Percentiles rank a stretch among this genome's conserved stretches.
Evolutionary conservation across 1,284 basidiomycete species (phyloP).

Genomic region (Puccinia hordei): DNA sequence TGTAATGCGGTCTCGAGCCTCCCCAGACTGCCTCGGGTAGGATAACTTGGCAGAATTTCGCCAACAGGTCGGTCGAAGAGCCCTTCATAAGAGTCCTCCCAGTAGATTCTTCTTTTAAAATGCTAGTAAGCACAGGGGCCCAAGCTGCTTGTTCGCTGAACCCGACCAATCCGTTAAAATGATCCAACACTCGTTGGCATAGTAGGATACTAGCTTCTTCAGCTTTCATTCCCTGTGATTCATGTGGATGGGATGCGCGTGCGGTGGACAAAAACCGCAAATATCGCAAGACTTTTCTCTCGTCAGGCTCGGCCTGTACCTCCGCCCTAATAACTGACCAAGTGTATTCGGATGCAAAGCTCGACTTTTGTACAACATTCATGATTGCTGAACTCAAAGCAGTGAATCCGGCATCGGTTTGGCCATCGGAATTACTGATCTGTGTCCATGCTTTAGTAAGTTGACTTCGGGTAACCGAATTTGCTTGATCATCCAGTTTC

Average conservation of each 20-base stretch:
- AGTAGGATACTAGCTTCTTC: constrained; percentile 23
- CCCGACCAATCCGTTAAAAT: constrained; percentile 10
- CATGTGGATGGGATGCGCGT: constrained; percentile 15
- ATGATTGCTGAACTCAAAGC: constrained; percentile 32
- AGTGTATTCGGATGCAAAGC: constrained; percentile 12
- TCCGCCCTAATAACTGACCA: constrained; percentile 38
- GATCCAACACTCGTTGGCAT: constrained; percentile 10
- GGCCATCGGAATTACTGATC: neutral
- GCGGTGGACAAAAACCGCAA: constrained; percentile 36
- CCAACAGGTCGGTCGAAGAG: neutral
- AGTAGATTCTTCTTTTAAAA: constrained; percentile 33
- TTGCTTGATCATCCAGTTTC: neutral
- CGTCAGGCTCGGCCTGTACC: neutral
- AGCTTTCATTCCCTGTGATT: constrained; percentile 17
- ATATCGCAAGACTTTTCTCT: constrained; percentile 20
- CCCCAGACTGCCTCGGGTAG: constrained; percentile 36
- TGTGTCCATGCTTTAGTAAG: constrained; percentile 14
- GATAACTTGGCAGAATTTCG: neutral
- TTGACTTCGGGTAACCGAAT: constrained; percentile 14
- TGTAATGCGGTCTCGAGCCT: constrained; percentile 36
- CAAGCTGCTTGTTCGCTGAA: constrained; percentile 21
- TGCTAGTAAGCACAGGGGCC: constrained; percentile 25
- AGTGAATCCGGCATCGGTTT: constrained; percentile 6
- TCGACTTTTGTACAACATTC: constrained; percentile 29
- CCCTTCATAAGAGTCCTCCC: constrained; percentile 7